phyloP scores from a whole-genome alignment of 106 monocot species.

The Dioscorea zingiberensis region DNA sequence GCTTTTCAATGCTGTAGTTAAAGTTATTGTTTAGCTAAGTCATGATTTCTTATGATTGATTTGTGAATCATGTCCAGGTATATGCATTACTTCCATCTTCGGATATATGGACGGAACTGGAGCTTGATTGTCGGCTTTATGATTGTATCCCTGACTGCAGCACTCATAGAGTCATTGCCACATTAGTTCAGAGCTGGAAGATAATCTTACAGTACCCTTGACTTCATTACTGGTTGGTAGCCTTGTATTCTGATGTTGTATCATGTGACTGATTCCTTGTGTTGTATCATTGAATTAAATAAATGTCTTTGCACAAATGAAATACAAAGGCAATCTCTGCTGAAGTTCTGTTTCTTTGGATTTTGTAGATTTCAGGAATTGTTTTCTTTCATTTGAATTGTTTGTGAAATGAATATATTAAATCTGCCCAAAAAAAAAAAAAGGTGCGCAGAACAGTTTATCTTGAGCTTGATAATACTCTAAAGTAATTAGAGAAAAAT shows the following conservation, averaged over 20 bases:
- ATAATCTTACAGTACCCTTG: conserved; percentile 90
- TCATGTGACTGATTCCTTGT: too few species aligned
- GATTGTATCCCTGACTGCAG: conserved; percentile 34
- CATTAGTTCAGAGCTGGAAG: conserved; percentile 88
- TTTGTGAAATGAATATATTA: too few species aligned
- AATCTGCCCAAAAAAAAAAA: too few species aligned
- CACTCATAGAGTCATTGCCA: conserved; percentile 75
- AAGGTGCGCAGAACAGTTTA: too few species aligned
- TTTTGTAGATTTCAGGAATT: too few species aligned
- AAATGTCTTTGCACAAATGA: not conserved
- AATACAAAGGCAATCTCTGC: not conserved
- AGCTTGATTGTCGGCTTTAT: conserved; percentile 39
- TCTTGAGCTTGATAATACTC: too few species aligned
- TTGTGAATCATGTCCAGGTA: conserved; percentile 41
- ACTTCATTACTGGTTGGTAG: conserved; percentile 57
- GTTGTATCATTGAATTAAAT: not conserved
- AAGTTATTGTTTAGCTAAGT: too few species aligned
- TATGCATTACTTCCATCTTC: conserved; percentile 76
- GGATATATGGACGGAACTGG: conserved; percentile 67
- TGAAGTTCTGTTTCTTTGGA: not conserved
- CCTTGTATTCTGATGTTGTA: conserved; percentile 54
- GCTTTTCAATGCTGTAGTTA: not conserved
- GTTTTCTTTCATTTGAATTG: too few species aligned
- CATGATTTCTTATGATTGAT: not conserved
- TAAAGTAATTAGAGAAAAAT: too few species aligned